Evolutionary conservation across 192 early-diverging fungal genomes (phyloP).

Genomic region (Linnemannia exigua): DNA sequence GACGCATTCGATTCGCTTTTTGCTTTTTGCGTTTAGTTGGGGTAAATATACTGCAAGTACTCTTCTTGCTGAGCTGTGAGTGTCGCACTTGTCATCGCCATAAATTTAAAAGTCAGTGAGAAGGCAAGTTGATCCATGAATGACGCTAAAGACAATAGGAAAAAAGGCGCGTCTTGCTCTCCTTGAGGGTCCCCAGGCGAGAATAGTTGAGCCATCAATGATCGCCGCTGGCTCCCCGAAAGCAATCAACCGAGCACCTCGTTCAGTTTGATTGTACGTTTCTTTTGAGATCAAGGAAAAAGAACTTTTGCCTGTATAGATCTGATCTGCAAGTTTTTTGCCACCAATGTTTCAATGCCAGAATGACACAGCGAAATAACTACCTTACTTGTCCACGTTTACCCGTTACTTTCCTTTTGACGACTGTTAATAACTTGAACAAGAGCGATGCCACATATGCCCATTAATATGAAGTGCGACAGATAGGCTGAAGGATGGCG

Average conservation of each 20-base stretch:
- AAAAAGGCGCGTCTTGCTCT: background rate
- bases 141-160: background rate
- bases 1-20: background rate
- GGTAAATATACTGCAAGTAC: too few relatives aligned
- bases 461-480: background rate
- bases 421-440: background rate
- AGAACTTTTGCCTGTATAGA: too few relatives aligned
- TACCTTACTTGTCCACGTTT: too few relatives aligned
- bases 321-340: too few relatives aligned
- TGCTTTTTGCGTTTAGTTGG: too few relatives aligned
- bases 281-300: too few relatives aligned
- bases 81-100: background rate
- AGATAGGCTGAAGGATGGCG: background rate
- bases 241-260: too few relatives aligned
- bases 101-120: background rate
- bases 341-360: too few relatives aligned
- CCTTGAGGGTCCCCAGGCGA: background rate
- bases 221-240: too few relatives aligned
- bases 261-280: too few relatives aligned
- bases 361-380: too few relatives aligned
- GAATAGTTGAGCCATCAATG: too few relatives aligned
- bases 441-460: background rate
- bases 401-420: background rate
- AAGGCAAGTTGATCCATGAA: background rate
- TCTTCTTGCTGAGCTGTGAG: background rate